Conservation (phyloP, 106 monocot genomes). For the Acanthochlamys bracteata region DNA sequence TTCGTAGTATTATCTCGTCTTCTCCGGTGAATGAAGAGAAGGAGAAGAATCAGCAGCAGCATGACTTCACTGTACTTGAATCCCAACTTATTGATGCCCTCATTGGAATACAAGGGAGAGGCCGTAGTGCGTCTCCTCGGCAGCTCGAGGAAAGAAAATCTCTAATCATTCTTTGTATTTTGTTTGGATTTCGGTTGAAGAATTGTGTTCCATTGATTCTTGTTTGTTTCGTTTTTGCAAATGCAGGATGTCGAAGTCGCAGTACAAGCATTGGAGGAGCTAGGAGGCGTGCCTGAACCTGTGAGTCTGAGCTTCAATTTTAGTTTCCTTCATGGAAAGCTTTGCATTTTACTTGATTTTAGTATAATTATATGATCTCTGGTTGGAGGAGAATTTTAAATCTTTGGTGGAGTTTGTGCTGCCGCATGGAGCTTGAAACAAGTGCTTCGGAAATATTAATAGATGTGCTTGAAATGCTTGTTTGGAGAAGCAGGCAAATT, state of each 20-base stretch:
- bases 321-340: not conserved
- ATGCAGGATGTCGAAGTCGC: slow-evolving; percentile 69
- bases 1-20: slow-evolving; percentile 11
- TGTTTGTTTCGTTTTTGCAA: not conserved
- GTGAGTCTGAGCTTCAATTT: slow-evolving; percentile 24
- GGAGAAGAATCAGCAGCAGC: slow-evolving; percentile 2
- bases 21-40: slow-evolving; percentile 14
- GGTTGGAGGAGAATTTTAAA: too few species aligned
- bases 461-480: too few species aligned
- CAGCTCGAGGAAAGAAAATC: slow-evolving; percentile 45
- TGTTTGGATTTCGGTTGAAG: not conserved
- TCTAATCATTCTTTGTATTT: not conserved
- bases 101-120: slow-evolving; percentile 68
- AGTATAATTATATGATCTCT: too few species aligned
- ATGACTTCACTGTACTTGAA: slow-evolving; percentile 49
- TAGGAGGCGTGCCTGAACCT: slow-evolving; percentile 62
- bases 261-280: slow-evolving; percentile 44
- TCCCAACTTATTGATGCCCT: slow-evolving; percentile 50
- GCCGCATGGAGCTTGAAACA: too few species aligned
- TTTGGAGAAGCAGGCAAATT: too few species aligned
- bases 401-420: too few species aligned
- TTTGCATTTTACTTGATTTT: not conserved
- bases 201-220: not conserved
- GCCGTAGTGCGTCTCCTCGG: slow-evolving; percentile 38
- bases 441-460: too few species aligned